Evolutionary conservation across 1,284 basidiomycete species (phyloP).

Genomic region (Pascua sp.): DNA sequence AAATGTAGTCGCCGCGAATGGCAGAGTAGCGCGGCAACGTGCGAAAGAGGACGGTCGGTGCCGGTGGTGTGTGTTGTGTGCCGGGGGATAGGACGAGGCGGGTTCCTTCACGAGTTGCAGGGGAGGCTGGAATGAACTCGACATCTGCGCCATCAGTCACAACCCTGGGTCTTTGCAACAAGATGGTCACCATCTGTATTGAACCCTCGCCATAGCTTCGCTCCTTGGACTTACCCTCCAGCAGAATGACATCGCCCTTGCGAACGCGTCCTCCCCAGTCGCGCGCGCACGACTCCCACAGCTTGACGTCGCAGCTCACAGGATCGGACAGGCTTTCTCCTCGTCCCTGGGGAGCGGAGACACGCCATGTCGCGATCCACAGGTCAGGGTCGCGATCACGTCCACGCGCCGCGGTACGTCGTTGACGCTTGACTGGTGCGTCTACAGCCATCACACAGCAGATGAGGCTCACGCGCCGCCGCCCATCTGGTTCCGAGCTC

Average conservation of each 20-base stretch:
- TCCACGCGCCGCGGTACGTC: slow-evolving; percentile 20
- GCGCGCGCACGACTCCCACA: slow-evolving; percentile 36
- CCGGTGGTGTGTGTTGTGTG: slow-evolving; percentile 7
- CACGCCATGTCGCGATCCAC: slow-evolving; percentile 37
- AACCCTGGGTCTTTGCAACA: neutral
- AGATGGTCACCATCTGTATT: neutral
- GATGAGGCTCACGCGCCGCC: slow-evolving; percentile 20
- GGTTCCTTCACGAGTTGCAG: slow-evolving; percentile 21
- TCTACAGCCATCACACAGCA: slow-evolving; percentile 35
- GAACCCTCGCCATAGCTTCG: neutral
- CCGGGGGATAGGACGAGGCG: slow-evolving; percentile 26
- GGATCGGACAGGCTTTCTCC: slow-evolving; percentile 3
- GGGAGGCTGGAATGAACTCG: slow-evolving; percentile 18
- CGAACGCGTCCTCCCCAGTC: slow-evolving; percentile 32
- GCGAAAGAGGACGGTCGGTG: slow-evolving; percentile 32
- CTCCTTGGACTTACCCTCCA: slow-evolving; percentile 32
- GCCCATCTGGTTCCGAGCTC: slow-evolving; percentile 1
- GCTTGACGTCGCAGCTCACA: slow-evolving; percentile 29
- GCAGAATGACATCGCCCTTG: slow-evolving; percentile 38
- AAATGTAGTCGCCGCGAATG: slow-evolving; percentile 24
- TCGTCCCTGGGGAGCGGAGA: slow-evolving; percentile 21
- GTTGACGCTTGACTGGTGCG: slow-evolving; percentile 13
- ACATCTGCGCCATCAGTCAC: slow-evolving; percentile 24
- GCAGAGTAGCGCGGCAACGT: slow-evolving; percentile 32
- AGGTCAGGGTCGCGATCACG: slow-evolving; percentile 20